Evolutionary conservation across 805 yeast species (phyloP), one percentile per base, ranked within the genome.

Genomic region (Wickerhamomyces sydowiorum): DNA sequence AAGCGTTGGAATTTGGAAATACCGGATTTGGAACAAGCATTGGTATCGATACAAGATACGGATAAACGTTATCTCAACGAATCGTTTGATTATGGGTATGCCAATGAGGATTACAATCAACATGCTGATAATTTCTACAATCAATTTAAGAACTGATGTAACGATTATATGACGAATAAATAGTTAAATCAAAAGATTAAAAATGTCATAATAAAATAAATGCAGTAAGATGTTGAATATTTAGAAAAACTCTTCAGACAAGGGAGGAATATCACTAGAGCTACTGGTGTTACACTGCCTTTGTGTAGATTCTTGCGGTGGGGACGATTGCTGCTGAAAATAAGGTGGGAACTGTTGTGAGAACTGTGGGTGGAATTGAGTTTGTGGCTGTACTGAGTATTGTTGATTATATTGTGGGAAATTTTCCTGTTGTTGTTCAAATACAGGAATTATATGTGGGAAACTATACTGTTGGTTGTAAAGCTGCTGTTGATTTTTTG

Each of bases 1-100:
- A 43, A 39, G 10, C 50, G 53, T 40, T 62, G 67, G 66, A 37
- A 45, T 5, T 21, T 51, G 7, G 3, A 27, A 12, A 19, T 36
- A 3, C 39, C 39, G 2, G 12, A 15, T 9, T 15, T 36, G 13
- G 20, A 18, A 12, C 3, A 25, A 8, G 31, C 39, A 5, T 27
- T 36, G n/a, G 10, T 13, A n/a, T 19, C 12, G 13, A 25, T 36
- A 4, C 24, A 36, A 21, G 12, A 27, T 19, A 14, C 21, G 4
- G 32, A 36, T 12, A 27, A 28, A 5, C 5, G 8, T 7, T 9
- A 20, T 18, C 7, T 36, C 7, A 17, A 18, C 14, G 33, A 36
- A 14, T n/a, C 39, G 5, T 27, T 19, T 36, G 39, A 28, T 12
- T 36, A 36, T 36, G 32, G 32, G 18, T 32, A 32, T 36, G 25